Evolutionary conservation across 78 protist species (phyloP), one percentile per base, ranked within the genome.

Genomic region (Protostelium mycophagum): DNA sequence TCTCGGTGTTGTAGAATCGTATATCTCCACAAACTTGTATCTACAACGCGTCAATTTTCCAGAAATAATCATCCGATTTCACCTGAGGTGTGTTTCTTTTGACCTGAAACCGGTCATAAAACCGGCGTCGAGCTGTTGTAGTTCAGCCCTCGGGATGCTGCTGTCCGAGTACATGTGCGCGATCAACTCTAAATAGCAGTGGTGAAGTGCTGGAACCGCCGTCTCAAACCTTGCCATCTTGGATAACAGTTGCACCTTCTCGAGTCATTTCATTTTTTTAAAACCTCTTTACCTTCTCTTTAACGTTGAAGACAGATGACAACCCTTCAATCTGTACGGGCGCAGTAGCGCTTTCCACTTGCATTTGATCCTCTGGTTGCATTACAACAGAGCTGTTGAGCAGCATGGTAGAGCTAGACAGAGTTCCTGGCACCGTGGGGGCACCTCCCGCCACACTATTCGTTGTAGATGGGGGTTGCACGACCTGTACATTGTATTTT

Each of bases 51-150:
- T n/a, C n/a, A n/a, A n/a, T n/a, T n/a, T n/a, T n/a, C n/a, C n/a
- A n/a, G n/a, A n/a, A n/a, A n/a, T n/a, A n/a, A n/a, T n/a, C n/a
- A n/a, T n/a, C n/a, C n/a, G n/a, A n/a, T n/a, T n/a, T n/a, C n/a
- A n/a, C n/a, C n/a, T 86, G 1, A 85, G 63, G 31, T 38, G 34
- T 0, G 94, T 86, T 36, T 95, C 95, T 31, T 35, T 34, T 37
- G 90, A 51, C 1, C 95, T 85, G 38, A 95, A 83, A 1, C 97
- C 98, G 51, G 91, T 38, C 94, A 96, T 86, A 38, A 94, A 92
- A 0, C 92, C 91, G 28, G 90, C 39, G 51, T 96, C 94, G 39
- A 94, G 83, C 83, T 85, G 92, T 28, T 37, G 83, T 34, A 94
- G 83, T 51, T 93, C 97, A 1, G 90, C 87, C 38, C 87, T 39